A percentile compares a stretch with the other conserved stretches of the same genome.
Evolutionary conservation across 2,329 filamentous ascomycete genomes (phyloP).

Genomic region (Tolypocladium pustulatum): DNA sequence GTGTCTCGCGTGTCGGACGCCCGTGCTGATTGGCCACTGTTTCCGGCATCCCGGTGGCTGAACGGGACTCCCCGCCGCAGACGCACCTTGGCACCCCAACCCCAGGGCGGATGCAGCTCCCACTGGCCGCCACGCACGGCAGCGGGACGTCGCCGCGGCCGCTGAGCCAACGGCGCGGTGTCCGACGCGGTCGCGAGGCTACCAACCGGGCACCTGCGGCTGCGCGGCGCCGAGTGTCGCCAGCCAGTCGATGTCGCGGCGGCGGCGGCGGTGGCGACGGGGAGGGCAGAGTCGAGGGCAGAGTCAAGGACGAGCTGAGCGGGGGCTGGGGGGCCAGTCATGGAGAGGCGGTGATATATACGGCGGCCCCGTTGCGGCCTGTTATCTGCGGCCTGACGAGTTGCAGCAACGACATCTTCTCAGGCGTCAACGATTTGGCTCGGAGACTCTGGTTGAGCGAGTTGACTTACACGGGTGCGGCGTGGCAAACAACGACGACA

Average conservation of each 20-base stretch:
- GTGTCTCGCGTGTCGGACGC: neutral
- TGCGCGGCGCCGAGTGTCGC: neutral
- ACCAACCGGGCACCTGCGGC: neutral
- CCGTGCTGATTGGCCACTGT: neutral
- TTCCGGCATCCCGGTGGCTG: neutral
- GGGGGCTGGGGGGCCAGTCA: neutral
- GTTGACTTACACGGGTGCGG: neutral
- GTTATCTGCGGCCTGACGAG: neutral
- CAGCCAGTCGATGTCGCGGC: slow-evolving; percentile 1
- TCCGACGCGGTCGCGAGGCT: slow-evolving; percentile 9
- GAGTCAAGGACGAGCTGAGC: neutral
- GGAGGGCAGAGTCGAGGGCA: neutral
- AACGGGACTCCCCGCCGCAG: neutral
- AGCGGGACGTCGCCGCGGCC: neutral
- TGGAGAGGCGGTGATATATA: neutral
- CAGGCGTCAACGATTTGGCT: neutral
- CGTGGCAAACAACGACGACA: no score
- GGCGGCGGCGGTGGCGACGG: neutral
- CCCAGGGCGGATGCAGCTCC: neutral
- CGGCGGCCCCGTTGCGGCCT: neutral
- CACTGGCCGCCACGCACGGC: slow-evolving; percentile 3
- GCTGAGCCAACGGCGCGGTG: slow-evolving; percentile 7
- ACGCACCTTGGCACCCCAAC: no score
- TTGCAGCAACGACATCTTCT: neutral
- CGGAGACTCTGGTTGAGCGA: neutral